These are phyloP conservation scores for Ilex asprella DNA, from an alignment of 257 asterid genomes.

Conservation along the genomic window DNA sequence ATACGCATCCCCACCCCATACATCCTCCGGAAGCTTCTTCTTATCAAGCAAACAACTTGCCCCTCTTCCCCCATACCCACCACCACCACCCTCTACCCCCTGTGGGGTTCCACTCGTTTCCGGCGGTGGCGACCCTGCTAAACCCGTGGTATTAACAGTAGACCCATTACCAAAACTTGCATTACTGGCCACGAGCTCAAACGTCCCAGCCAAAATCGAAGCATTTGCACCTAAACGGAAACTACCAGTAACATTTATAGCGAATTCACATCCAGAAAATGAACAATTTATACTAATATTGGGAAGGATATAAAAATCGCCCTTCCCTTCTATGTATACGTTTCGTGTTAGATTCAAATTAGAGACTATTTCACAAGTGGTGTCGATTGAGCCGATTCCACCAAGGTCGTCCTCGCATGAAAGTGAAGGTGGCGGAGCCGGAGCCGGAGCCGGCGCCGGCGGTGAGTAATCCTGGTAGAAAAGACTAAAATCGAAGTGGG, in stretches of 20 bases:
- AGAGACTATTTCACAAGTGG: slow-evolving; percentile 73
- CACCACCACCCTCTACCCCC: slow-evolving; percentile 91
- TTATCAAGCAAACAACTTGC: slow-evolving; percentile 73
- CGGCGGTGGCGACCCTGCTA: slow-evolving; percentile 79
- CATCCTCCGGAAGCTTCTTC: slow-evolving; percentile 76
- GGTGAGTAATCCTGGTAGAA: slow-evolving; percentile 96
- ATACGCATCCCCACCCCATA: slow-evolving; percentile 98
- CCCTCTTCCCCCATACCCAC: slow-evolving; percentile 98
- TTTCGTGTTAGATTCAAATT: slow-evolving; percentile 55
- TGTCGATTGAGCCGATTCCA: slow-evolving; percentile 84
- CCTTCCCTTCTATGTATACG: slow-evolving; percentile 86
- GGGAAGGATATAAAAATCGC: slow-evolving; percentile 68
- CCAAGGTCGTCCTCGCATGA: slow-evolving; percentile 87
- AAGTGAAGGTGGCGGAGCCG: slow-evolving; percentile 90
- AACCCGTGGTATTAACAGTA: slow-evolving; percentile 68
- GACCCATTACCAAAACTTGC: slow-evolving; percentile 62
- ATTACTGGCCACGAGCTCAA: slow-evolving; percentile 59
- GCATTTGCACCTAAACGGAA: slow-evolving; percentile 63
- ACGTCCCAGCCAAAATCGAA: slow-evolving; percentile 46
- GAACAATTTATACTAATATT: slow-evolving; percentile 61
- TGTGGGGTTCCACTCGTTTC: slow-evolving; percentile 97
- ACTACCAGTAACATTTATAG: slow-evolving; percentile 64
- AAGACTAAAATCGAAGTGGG: slow-evolving; percentile 45
- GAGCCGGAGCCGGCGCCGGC: slow-evolving; percentile 99
- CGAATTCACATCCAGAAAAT: slow-evolving; percentile 69